phyloP scores from a whole-genome alignment of 225 moss, liverwort and hornwort genomes.

The Lunularia cruciata region DNA sequence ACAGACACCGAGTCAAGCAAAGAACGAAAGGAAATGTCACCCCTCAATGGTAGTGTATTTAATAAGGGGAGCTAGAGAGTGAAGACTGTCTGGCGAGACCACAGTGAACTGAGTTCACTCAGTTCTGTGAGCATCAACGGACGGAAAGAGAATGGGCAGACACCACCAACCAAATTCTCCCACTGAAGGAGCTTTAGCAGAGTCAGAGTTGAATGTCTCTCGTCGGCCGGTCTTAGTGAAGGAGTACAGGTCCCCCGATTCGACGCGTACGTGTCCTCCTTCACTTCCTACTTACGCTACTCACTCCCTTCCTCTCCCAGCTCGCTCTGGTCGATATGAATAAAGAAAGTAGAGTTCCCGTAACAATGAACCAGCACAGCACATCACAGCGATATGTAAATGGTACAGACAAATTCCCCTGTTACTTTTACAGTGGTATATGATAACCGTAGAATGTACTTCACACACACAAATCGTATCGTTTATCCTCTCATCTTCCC shows the following conservation, averaged over 20 bases:
- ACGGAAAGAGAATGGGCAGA: conserved; percentile 3
- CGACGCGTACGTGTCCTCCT: conserved; percentile 3
- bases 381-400: no score
- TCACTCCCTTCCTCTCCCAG: background rate
- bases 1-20: conserved; percentile 6
- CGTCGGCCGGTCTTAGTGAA: background rate
- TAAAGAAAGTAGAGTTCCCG: background rate
- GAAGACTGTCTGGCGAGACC: background rate
- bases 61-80: background rate
- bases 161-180: conserved; percentile 14
- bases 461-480: background rate
- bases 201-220: conserved; percentile 7
- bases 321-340: background rate
- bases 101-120: background rate
- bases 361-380: background rate
- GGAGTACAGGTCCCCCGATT: conserved; percentile 3
- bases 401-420: no score
- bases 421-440: background rate
- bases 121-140: background rate
- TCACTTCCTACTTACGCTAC: background rate
- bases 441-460: conserved; percentile 9
- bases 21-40: background rate
- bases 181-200: background rate
- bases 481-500: conserved; percentile 10
- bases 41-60: background rate